Evolutionary conservation across 2,329 filamentous ascomycete genomes (phyloP).

Genomic region (Dothideomycetes sp.): DNA sequence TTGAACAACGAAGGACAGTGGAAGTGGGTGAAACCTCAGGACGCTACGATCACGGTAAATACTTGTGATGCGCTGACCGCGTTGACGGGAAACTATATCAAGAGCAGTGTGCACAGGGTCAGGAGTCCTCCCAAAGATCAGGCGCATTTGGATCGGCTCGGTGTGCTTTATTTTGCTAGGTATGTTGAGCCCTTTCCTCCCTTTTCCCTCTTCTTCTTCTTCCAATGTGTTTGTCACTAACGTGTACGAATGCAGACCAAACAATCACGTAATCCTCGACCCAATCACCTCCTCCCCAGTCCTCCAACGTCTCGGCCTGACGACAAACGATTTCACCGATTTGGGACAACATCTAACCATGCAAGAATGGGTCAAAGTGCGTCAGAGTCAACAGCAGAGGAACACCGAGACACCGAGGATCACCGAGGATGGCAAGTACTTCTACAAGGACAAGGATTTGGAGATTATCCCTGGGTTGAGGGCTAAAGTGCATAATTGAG

Average conservation of each 20-base stretch:
- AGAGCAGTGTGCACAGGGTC: constrained; percentile 42
- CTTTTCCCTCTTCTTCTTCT: background rate
- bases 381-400: constrained; percentile 29
- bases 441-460: constrained; percentile 23
- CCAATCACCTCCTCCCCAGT: constrained; percentile 31
- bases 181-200: constrained; percentile 22
- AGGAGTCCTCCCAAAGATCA: constrained; percentile 40
- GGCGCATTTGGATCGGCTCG: constrained; percentile 39
- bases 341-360: constrained; percentile 34
- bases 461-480: constrained; percentile 29
- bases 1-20: constrained; percentile 27
- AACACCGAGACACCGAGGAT: constrained; percentile 30
- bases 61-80: constrained; percentile 32
- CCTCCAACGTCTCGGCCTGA: constrained; percentile 27
- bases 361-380: constrained; percentile 35
- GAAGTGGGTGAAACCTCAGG: constrained; percentile 33
- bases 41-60: constrained; percentile 33
- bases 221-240: background rate
- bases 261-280: constrained; percentile 31
- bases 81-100: constrained; percentile 35
- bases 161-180: constrained; percentile 45
- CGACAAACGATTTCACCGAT: constrained; percentile 22
- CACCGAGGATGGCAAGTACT: constrained; percentile 30
- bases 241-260: constrained; percentile 20
- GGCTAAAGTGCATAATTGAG: constrained; percentile 24